Conservation (phyloP, 768 basidiomycete genomes). For the Antrodiella citrinella region DNA sequence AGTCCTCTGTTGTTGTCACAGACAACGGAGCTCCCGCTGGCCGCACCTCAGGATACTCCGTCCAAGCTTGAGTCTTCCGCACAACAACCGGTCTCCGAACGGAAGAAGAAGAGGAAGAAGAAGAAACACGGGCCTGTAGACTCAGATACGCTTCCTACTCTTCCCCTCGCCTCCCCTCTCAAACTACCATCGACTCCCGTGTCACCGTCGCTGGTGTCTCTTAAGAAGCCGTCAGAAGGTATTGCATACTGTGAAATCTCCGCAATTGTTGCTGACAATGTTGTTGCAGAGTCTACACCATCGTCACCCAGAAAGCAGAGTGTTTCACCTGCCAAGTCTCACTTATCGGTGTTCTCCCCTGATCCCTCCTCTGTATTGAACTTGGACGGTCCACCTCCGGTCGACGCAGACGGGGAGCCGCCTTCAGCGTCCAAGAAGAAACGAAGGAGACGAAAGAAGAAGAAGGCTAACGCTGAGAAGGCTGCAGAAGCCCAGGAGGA, state of each 20-base stretch:
- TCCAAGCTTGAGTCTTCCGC: too few relatives aligned
- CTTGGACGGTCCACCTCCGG: constrained; percentile 39
- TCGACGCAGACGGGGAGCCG: constrained; percentile 6
- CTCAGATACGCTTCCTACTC: background rate
- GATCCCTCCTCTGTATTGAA: constrained; percentile 40
- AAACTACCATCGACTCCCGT: background rate
- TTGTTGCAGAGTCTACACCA: background rate
- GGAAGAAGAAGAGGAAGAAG: constrained; percentile 19
- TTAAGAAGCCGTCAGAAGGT: background rate
- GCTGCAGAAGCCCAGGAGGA: too few relatives aligned
- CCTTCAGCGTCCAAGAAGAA: constrained; percentile 32
- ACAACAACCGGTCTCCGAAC: background rate
- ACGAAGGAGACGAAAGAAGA: constrained; percentile 50
- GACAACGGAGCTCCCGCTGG: too few relatives aligned
- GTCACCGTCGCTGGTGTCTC: too few relatives aligned
- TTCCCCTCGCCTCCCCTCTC: background rate
- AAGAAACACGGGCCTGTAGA: constrained; percentile 15
- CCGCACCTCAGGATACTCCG: too few relatives aligned
- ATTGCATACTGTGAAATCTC: too few relatives aligned
- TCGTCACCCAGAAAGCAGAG: background rate
- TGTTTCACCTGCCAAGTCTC: background rate
- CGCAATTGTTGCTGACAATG: too few relatives aligned
- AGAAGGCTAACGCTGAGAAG: constrained; percentile 18
- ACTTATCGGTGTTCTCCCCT: background rate
- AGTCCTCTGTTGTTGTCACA: too few relatives aligned